Percentiles rank a stretch among this genome's conserved stretches.
Evolutionary conservation across 139 green algal species (phyloP).

Genomic region (Volvox africanus): DNA sequence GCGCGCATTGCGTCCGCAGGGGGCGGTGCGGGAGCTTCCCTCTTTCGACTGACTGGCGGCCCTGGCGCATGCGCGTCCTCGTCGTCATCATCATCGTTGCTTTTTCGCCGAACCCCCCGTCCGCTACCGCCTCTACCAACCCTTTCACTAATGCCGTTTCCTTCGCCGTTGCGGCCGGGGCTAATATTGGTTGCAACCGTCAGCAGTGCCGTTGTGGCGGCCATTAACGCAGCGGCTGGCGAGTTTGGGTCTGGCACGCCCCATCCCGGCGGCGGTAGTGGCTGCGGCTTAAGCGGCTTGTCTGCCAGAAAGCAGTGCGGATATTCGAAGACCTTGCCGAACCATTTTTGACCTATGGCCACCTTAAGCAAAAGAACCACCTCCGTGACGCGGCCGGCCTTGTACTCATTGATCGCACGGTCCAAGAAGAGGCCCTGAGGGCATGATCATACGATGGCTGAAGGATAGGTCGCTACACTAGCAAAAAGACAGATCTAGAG

Average conservation of each 20-base stretch:
- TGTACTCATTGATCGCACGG: constrained; percentile 28
- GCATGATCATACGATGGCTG: no score
- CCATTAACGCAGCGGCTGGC: background rate
- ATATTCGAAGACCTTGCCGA: constrained; percentile 32
- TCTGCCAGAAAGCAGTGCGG: constrained; percentile 46
- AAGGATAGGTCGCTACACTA: no score
- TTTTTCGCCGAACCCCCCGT: background rate
- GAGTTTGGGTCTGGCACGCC: constrained; percentile 18
- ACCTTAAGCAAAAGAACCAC: constrained; percentile 46
- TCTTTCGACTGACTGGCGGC: background rate
- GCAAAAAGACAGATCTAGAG: no score
- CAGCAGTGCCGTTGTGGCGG: constrained; percentile 15
- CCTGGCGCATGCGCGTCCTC: background rate
- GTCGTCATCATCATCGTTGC: background rate
- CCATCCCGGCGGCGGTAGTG: constrained; percentile 9
- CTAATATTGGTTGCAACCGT: background rate
- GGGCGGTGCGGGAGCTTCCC: background rate
- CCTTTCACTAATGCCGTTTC: background rate
- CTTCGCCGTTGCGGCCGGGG: background rate
- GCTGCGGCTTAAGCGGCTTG: constrained; percentile 28
- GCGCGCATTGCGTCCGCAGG: background rate
- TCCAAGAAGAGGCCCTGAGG: constrained; percentile 43
- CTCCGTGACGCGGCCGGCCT: constrained; percentile 24
- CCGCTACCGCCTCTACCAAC: background rate
- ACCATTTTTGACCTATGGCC: constrained; percentile 35